Evolutionary conservation across 495 filamentous ascomycete genomes (phyloP), one percentile per base, ranked within the genome.

Genomic region (Geopyxis carbonaria): DNA sequence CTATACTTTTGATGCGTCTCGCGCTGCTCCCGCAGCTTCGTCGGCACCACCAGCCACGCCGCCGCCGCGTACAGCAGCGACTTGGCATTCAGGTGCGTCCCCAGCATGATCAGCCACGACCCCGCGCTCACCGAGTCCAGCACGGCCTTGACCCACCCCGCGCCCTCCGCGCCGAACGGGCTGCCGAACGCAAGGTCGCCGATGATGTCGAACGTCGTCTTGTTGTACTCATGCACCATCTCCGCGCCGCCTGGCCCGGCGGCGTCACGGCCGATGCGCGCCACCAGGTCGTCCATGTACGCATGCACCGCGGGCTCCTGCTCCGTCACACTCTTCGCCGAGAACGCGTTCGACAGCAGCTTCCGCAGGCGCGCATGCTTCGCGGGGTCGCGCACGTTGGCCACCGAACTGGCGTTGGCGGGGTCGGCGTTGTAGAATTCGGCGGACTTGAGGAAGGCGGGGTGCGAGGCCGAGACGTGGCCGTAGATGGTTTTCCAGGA

Each of bases 401-500:
- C 32, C 4, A 56, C 49, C 36, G 20, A 34, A 15, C 31, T 24
- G n/a, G 14, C 37, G 21, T 34, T 30, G 19, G n/a, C 44, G 10
- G 37, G 39, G 4, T 40, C 50, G 1, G 42, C 56, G 8, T 56
- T 49, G 27, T 59, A 58, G 38, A 59, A 57, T 6, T 46, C 38
- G 23, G 44, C 45, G 34, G 14, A 37, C 25, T 59, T 59, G 40
- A 50, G 40, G 22, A 55, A 57, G 0, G 43, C 23, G 16, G 43
- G 10, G 3, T 32, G 27, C n/a, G n/a, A n/a, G 3, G 31, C 28
- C 0, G 37, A 13, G 2, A 23, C 23, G 32, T 47, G 72, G 11
- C 74, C 72, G 50, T 80, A 73, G 39, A 80, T 72, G 43, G 73
- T 69, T 14, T 64, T 62, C 60, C 65, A 72, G 0, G 75, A 72